Evolutionary conservation across 2,329 filamentous ascomycete genomes (phyloP).

Genomic region (Verticillium dahliae): DNA sequence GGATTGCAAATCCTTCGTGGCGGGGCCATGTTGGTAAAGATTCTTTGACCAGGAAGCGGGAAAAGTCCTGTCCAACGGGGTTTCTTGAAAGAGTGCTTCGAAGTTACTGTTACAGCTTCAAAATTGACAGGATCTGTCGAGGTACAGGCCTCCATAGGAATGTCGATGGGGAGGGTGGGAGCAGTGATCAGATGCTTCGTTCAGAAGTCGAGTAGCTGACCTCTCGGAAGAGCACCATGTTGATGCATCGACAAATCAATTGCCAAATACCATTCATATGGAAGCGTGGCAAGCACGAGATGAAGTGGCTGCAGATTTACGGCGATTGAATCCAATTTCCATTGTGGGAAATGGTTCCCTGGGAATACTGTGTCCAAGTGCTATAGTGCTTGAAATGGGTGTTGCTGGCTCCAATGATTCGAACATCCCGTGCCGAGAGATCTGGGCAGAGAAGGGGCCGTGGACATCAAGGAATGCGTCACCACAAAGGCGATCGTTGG

Average conservation of each 20-base stretch:
- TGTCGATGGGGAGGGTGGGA: slow-evolving; percentile 1
- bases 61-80: slow-evolving; percentile 6
- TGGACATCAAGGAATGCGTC: no score
- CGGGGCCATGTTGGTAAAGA: slow-evolving; percentile 26
- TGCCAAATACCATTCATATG: no score
- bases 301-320: no score
- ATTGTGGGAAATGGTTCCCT: no score
- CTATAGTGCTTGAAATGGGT: no score
- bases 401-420: no score
- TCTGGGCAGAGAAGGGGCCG: no score
- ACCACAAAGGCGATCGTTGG: no score
- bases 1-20: slow-evolving; percentile 25
- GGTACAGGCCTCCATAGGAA: slow-evolving; percentile 1
- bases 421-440: no score
- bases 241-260: slow-evolving; percentile 2
- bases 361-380: no score
- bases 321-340: no score
- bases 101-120: background rate
- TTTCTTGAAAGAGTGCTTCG: background rate
- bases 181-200: slow-evolving; percentile 2
- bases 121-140: slow-evolving; percentile 2
- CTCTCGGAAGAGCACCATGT: slow-evolving; percentile 2
- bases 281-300: no score
- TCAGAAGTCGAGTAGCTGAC: slow-evolving; percentile 3
- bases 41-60: slow-evolving; percentile 23